Percentiles rank a stretch among this genome's conserved stretches.
phyloP scores from a whole-genome alignment of 495 filamentous ascomycete species.

The Penicillium herquei region DNA sequence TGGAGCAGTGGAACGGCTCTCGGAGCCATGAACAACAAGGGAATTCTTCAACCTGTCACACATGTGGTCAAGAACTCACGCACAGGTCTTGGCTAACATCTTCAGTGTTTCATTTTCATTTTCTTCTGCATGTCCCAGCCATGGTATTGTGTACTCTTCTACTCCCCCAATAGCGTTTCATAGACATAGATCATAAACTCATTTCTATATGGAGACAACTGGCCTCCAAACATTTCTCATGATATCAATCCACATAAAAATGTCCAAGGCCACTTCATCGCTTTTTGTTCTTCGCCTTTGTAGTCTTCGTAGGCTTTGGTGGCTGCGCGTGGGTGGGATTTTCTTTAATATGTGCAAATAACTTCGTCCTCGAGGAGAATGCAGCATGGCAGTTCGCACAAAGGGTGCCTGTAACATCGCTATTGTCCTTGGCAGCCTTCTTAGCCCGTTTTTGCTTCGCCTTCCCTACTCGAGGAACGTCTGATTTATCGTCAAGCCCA shows the following conservation, averaged over 20 bases:
- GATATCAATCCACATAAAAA: not conserved
- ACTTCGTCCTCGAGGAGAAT: constrained; percentile 66
- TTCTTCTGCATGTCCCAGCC: not conserved
- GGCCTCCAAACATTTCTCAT: too few relatives aligned
- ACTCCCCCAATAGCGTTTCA: not conserved
- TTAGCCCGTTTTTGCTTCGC: constrained; percentile 87
- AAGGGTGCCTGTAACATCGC: constrained; percentile 36
- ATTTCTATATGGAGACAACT: not conserved
- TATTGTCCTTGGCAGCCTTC: constrained; percentile 63
- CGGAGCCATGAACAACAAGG: constrained; percentile 81
- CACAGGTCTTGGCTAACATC: constrained; percentile 70
- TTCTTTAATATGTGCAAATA: constrained; percentile 74
- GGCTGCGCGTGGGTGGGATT: constrained; percentile 55
- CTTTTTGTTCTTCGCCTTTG: constrained; percentile 26
- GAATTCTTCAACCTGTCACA: constrained; percentile 80
- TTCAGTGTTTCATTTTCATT: not conserved
- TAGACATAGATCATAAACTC: not conserved
- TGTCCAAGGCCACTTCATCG: not conserved
- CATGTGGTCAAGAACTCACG: constrained; percentile 85
- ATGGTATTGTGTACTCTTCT: not conserved
- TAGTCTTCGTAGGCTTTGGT: constrained; percentile 22
- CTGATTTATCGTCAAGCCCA: constrained; percentile 18
- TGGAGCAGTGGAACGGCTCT: constrained; percentile 87
- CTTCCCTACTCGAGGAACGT: constrained; percentile 66
- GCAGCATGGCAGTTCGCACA: constrained; percentile 60